Evolutionary conservation across 805 yeast genomes (phyloP), one percentile per base, ranked within the genome.

Genomic region (Metschnikowia cubensis): DNA sequence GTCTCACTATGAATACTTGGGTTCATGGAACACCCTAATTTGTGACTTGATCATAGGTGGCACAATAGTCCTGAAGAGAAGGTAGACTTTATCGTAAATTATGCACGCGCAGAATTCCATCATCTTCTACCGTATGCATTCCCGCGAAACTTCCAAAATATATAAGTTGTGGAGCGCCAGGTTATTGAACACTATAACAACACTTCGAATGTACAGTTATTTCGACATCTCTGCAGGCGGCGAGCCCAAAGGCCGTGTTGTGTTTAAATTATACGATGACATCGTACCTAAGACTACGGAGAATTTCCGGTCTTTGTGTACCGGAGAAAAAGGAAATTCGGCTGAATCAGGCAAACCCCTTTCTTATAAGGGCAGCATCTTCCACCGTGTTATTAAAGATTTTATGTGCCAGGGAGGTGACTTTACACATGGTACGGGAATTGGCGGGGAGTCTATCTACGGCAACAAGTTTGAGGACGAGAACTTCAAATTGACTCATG

Each of bases 371-470:
- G 89, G 89, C 18, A 85, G 95, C n/a, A 69, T 76, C n/a, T 92
- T 92, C 77, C 99, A 92, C 71, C 80, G 99, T 54, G 88, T 94
- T 35, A 94, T 92, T 68, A 83, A 84, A 65, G 81, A 81, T 51
- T 90, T 90, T 63, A 90, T 90, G 97, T 80, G 88, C 60, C 97
- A 90, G 73, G 96, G 96, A 66, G 97, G 97, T 59, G 97, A 90
- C 65, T 72, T 71, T 62, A 73, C 74, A 58, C 69, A 73, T 74
- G 85, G 88, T 71, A 84, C 87, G 70, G 97, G 98, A 61, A 83
- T 87, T 62, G 98, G 98, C 69, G 98, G 98, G 69, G 84, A 83
- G 71, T 85, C 90, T 43, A 86, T 86, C 71, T 86, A 87, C 71
- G 92, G 92, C 61, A 83, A 79, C 53, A 83, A 79, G 68, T 87